Conservation (phyloP, 73 alveolate species). For the Paramecium pentaurelia region DNA sequence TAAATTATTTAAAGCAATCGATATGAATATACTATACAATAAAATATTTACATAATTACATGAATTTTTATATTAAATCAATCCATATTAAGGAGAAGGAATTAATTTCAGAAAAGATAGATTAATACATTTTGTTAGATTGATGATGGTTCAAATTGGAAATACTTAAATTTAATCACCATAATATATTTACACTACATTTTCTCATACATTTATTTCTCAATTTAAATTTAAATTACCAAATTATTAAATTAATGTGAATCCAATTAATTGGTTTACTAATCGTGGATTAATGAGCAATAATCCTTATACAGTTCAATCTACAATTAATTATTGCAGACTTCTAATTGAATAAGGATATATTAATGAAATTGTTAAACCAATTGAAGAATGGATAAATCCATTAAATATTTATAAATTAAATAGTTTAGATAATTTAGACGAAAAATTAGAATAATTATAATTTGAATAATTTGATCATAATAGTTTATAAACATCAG, state of each 20-base stretch:
- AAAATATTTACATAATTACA: background rate
- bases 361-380: background rate
- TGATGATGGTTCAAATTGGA: background rate
- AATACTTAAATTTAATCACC: background rate
- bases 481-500: background rate
- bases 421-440: background rate
- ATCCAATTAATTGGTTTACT: background rate
- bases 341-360: background rate
- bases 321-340: background rate
- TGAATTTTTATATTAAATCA: background rate
- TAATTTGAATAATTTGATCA: background rate
- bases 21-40: background rate
- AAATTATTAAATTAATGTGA: background rate
- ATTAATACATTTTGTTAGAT: background rate
- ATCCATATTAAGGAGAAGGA: background rate
- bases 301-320: background rate
- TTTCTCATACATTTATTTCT: slow-evolving; percentile 1
- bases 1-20: background rate
- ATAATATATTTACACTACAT: background rate
- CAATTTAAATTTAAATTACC: background rate
- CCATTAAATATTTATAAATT: background rate
- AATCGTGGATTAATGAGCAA: background rate
- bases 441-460: background rate
- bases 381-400: background rate
- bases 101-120: slow-evolving; percentile 11